A percentile compares a stretch with the other conserved stretches of the same genome.
Conservation (phyloP, 495 filamentous ascomycete genomes). For the Xylaria venustula region DNA sequence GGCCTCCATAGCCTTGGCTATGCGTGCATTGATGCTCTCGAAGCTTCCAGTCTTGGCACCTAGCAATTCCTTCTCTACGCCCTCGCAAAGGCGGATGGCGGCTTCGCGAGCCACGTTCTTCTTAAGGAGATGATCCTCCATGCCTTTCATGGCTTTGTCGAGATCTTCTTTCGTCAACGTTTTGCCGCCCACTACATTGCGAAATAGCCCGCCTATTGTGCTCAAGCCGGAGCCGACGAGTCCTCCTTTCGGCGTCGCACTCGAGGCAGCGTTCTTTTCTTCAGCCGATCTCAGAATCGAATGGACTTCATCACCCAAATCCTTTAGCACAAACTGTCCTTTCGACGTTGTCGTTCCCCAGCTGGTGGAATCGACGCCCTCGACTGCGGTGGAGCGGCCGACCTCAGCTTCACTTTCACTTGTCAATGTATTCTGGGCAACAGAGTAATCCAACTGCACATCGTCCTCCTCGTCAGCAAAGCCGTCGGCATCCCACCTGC, state of each 20-base stretch:
- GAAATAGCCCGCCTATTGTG: conserved; percentile 81
- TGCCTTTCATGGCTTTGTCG: conserved; percentile 86
- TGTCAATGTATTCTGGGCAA: conserved; percentile 39
- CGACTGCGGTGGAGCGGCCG: conserved; percentile 51
- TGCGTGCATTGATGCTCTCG: conserved; percentile 81
- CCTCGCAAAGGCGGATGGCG: conserved; percentile 85
- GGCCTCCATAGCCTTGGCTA: conserved; percentile 81
- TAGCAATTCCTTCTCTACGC: conserved; percentile 83
- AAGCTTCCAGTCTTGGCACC: conserved; percentile 91
- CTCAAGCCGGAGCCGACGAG: conserved; percentile 75
- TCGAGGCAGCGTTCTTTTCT: conserved; percentile 54
- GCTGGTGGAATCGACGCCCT: conserved; percentile 70
- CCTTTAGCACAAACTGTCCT: conserved; percentile 90
- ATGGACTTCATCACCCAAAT: conserved; percentile 90
- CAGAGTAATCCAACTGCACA: conserved; percentile 83
- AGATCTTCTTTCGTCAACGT: conserved; percentile 82
- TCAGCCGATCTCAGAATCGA: conserved; percentile 75
- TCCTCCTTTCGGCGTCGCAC: conserved; percentile 49
- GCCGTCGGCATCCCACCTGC: conserved; percentile 90
- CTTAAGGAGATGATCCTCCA: conserved; percentile 91
- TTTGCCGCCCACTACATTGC: conserved; percentile 93
- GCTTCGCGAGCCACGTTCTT: conserved; percentile 98
- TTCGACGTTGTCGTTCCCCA: conserved; percentile 83
- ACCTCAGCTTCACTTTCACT: conserved; percentile 56
- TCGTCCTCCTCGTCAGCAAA: conserved; percentile 83